Evolutionary conservation across 129 eudicot species (phyloP).

Genomic region (Lonicera japonica): DNA sequence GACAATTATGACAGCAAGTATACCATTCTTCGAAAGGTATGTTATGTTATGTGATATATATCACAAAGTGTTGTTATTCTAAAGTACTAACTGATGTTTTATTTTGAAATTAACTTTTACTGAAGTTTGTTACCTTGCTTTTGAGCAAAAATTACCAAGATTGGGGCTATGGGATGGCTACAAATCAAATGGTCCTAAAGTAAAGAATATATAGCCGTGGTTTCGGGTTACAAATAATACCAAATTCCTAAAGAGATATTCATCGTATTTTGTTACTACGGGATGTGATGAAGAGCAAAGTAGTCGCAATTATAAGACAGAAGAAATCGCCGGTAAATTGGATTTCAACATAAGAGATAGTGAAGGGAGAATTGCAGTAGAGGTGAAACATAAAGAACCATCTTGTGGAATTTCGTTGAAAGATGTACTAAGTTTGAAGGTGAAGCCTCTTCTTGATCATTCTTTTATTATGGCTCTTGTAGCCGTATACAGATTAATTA

Average conservation of each 20-base stretch:
- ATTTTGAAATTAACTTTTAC: not conserved
- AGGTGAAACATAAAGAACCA: constrained; percentile 47
- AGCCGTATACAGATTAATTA: constrained; percentile 50
- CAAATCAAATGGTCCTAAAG: constrained; percentile 18
- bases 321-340: constrained; percentile 27
- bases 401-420: constrained; percentile 51
- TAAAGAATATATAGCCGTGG: constrained; percentile 32
- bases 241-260: constrained; percentile 25
- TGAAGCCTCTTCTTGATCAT: constrained; percentile 58
- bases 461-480: constrained; percentile 61
- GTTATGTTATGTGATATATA: not conserved
- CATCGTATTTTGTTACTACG: constrained; percentile 25
- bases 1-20: constrained; percentile 55
- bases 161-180: constrained; percentile 57
- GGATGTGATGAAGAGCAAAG: constrained; percentile 17
- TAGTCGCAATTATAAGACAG: constrained; percentile 23
- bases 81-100: not conserved
- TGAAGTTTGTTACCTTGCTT: not conserved
- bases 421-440: constrained; percentile 48
- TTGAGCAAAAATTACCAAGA: constrained; percentile 34
- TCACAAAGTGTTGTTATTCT: not conserved
- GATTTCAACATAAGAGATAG: constrained; percentile 42
- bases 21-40: constrained; percentile 49
- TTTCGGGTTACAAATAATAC: constrained; percentile 48
- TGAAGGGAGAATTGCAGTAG: constrained; percentile 33